phyloP scores from a whole-genome alignment of 2,329 filamentous ascomycete species.

The Rosellinia necatrix region DNA sequence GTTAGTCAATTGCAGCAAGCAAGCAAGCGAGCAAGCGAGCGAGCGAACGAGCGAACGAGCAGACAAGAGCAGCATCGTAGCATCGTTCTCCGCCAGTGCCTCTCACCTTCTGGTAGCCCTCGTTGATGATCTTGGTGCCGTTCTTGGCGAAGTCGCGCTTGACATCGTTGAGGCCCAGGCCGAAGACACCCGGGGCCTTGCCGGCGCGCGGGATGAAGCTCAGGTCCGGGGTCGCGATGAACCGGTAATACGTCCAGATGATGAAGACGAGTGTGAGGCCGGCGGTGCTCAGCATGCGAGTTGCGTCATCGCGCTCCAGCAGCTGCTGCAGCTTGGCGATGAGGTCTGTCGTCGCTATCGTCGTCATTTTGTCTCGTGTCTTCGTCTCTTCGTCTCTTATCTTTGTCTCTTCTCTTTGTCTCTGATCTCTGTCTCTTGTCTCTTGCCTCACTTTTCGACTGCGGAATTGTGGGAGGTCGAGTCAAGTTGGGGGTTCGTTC shows the following conservation, averaged over 20 bases:
- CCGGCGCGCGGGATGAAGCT: constrained; percentile 26
- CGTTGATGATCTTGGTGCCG: constrained; percentile 28
- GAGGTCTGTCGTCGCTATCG: constrained; percentile 13
- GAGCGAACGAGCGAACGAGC: too few species aligned
- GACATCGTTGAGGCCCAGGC: constrained; percentile 24
- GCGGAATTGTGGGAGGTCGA: constrained; percentile 9
- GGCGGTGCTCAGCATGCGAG: constrained; percentile 18
- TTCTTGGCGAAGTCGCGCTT: constrained; percentile 29
- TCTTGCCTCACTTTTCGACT: too few species aligned
- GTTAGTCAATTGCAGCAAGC: constrained; percentile 5
- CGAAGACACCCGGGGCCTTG: constrained; percentile 24
- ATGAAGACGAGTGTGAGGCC: constrained; percentile 21
- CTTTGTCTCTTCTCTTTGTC: too few species aligned
- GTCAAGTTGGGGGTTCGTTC: too few species aligned
- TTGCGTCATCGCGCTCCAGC: constrained; percentile 24
- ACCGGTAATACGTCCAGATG: constrained; percentile 20
- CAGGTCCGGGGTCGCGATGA: constrained; percentile 23
- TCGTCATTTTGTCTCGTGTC: constrained; percentile 16
- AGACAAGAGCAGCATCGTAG: too few species aligned
- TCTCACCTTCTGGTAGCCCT: constrained; percentile 26
- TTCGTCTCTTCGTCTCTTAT: too few species aligned
- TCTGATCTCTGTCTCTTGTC: too few species aligned
- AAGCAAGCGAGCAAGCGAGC: too few species aligned
- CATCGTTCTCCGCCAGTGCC: too few species aligned
- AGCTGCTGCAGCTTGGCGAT: constrained; percentile 18